Evolutionary conservation across 805 yeast species (phyloP).

Genomic region (Wickerhamiella bombiphila): DNA sequence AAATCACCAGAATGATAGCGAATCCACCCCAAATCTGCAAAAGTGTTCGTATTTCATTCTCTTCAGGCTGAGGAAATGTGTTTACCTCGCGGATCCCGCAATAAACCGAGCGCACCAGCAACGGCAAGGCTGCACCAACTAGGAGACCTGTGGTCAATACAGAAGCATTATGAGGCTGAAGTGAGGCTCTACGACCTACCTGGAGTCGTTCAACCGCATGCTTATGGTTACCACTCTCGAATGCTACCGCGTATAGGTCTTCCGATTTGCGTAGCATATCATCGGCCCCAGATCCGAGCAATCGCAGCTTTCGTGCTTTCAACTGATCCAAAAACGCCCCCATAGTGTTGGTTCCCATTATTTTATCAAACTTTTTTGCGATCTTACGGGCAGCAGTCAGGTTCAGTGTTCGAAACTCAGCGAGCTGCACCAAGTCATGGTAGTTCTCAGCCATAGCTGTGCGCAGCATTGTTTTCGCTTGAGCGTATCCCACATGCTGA

Average conservation of each 20-base stretch:
- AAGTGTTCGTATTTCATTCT: constrained; percentile 42
- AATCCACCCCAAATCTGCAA: constrained; percentile 93
- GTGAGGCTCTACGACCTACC: constrained; percentile 26
- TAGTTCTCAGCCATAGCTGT: constrained; percentile 59
- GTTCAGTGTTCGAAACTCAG: constrained; percentile 60
- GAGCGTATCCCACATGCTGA: constrained; percentile 36
- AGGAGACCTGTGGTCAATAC: constrained; percentile 50
- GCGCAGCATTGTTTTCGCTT: constrained; percentile 54
- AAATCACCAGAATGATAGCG: constrained; percentile 45
- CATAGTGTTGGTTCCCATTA: constrained; percentile 32
- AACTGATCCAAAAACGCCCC: constrained; percentile 42
- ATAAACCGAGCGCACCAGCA: constrained; percentile 45
- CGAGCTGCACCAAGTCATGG: constrained; percentile 52
- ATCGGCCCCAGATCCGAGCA: constrained; percentile 52
- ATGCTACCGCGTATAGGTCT: constrained; percentile 47
- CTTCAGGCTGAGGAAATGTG: constrained; percentile 25
- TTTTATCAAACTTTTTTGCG: constrained; percentile 80
- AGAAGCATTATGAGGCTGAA: constrained; percentile 23
- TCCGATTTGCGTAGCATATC: constrained; percentile 48
- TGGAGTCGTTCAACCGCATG: constrained; percentile 57
- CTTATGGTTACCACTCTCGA: constrained; percentile 60
- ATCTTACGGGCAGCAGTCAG: constrained; percentile 82
- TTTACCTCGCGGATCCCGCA: constrained; percentile 31
- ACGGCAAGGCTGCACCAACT: constrained; percentile 56
- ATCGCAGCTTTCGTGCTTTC: constrained; percentile 38